Base-by-base conservation (phyloP, 2,329 filamentous ascomycete species). In the Exophiala dermatitidis region DNA sequence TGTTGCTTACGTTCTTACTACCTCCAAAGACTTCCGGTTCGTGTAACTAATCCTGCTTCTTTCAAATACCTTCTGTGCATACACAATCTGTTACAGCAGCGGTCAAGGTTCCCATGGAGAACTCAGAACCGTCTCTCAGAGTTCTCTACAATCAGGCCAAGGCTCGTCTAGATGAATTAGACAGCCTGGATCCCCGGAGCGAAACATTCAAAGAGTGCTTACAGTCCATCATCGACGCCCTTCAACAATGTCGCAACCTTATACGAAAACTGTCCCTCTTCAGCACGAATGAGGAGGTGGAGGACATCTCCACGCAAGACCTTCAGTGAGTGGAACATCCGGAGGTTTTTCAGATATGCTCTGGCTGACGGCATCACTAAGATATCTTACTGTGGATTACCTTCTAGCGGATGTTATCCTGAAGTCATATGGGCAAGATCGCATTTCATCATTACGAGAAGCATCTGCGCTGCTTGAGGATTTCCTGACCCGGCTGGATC, bases 251-350 rank as follows among this genome's bases (percentile, higher is more conserved):
- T 68, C 76, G 85, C 54, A 74, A 80, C 54, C 80, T 87, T 52
- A 81, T 88, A 59, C 76, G 81, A 60, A 77, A 82, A 55, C 76
- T 93, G 29, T 85, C 87, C 0, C 76, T 98, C 49, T 97, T 97
- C 78, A 95, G 89, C 62, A 77, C 83, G 34, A 98, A 98, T 70
- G 93, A 98, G 70, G 79, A 81, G 0, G 71, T 91, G 37, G 93
- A 98, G 57, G 93, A 98, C 71, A 74, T 96, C 32, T 76, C 87
- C 9, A 94, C 91, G 1, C 77, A 79, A n/a, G 85, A 95, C 65
- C 73, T 98, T 32, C 88, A 89, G 72, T 95, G 74, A 55, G 70
- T 44, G 38, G 19, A 19, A 38, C 12, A 38, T 8, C 8, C 7
- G 5, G 6, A 3, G 7, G 26, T 31, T n/a, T 29, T 12, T 12